A percentile compares a stretch with the other conserved stretches of the same genome.
These are phyloP conservation scores for Chalara sp. DNA, from an alignment of 2,329 filamentous ascomycete genomes.

Conservation along the genomic window DNA sequence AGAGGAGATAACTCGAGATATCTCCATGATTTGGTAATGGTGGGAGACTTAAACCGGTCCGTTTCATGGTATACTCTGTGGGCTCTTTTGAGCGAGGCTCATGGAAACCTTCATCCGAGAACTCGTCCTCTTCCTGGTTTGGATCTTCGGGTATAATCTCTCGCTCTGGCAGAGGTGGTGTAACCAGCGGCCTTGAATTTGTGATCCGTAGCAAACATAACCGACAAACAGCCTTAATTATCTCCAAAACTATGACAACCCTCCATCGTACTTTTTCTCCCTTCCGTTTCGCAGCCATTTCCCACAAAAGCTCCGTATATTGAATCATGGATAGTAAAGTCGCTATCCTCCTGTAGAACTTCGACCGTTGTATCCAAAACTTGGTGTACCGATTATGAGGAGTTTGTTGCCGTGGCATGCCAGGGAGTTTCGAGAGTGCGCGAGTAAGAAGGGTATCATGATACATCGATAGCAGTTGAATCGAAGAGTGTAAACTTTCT, in stretches of 20 bases:
- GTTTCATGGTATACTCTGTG: conserved; percentile 83
- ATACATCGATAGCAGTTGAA: conserved; percentile 86
- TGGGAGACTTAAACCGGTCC: conserved; percentile 81
- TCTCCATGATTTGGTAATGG: conserved; percentile 74
- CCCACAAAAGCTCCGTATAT: conserved; percentile 93
- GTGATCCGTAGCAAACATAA: conserved; percentile 77
- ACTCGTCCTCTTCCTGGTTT: conserved; percentile 35
- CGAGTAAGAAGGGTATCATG: conserved; percentile 80
- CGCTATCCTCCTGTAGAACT: conserved; percentile 74
- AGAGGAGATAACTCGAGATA: conserved; percentile 80
- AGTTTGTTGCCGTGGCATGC: conserved; percentile 39
- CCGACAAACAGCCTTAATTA: conserved; percentile 78
- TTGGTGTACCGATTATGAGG: conserved; percentile 61
- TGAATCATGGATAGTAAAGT: conserved; percentile 82
- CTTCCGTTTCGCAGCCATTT: conserved; percentile 88
- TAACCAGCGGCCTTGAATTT: conserved; percentile 73
- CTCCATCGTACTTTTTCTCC: conserved; percentile 83
- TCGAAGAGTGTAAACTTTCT: conserved; percentile 81
- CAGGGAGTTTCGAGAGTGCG: conserved; percentile 50
- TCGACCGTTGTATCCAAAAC: conserved; percentile 56
- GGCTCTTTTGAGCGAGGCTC: conserved; percentile 20
- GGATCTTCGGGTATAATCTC: conserved; percentile 62
- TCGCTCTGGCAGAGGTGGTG: conserved; percentile 77
- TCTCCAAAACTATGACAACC: conserved; percentile 77
- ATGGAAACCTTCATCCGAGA: conserved; percentile 34